Evolutionary conservation across 768 basidiomycete genomes (phyloP), one percentile per base, ranked within the genome.

Genomic region (Phanerochaete carnosa): DNA sequence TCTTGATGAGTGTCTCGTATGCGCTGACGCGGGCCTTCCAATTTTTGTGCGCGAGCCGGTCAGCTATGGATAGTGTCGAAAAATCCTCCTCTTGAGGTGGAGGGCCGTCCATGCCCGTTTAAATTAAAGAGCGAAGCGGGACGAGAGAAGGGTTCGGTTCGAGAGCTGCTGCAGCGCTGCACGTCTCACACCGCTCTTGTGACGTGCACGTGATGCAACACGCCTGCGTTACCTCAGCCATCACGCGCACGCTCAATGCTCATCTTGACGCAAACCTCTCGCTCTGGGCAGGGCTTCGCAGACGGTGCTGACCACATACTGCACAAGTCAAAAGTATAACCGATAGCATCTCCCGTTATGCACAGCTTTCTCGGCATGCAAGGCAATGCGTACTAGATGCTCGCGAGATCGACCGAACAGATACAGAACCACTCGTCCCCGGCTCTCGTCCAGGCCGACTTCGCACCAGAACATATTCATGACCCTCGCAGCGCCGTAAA

Each of bases 11-110:
- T 23, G 89, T 76, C 70, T 93, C 91, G 74, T 98, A 99, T 63
- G 85, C 97, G 73, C 86, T 94, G 68, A 96, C 85, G 66, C 97
- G 88, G 60, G 97, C 97, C 76, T 98, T 98, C 97, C 97, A 99
- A 73, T 96, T 96, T 83, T 98, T 98, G 80, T 98, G 94, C 6
- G 84, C 77, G 58, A 96, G 87, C 47, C 95, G 75, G 65, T 96
- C 94, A 13, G 83, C 74, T 50, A 97, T 82, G 23, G 92, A 78
- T 54, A 98, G 81, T 29, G 80, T 70, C 46, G 87, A 87, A 73
- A 95, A 98, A 75, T 98, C 95, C 78, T 97, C 95, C 78, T 97
- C 95, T 68, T 83, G 89, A 54, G 94, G 93, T 61, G 92, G 89
- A 67, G 88, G 87, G 58, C 93, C 95, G 75, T 96, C 95, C 94